Evolutionary conservation across 345 rosid genomes (phyloP), one percentile per base, ranked within the genome.

Genomic region (Dipteronia sinensis): DNA sequence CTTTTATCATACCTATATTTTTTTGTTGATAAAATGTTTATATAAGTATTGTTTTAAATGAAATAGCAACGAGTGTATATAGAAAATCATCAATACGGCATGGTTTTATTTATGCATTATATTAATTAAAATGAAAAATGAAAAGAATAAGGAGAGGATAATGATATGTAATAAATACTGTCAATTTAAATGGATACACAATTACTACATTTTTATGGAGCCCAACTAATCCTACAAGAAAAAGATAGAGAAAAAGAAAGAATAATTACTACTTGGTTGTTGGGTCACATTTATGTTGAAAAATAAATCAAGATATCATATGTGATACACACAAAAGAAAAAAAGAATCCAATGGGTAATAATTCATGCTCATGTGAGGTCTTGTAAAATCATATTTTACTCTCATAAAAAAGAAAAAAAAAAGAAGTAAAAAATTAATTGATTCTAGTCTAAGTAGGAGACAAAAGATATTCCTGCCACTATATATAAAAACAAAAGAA

Each of bases 391-490:
- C 20, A 34, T 27, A 27, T 27, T 27, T n/a, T 72, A 53, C 29
- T 62, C 65, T 49, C 55, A 15, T 49, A 2, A 3, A 49, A 9
- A 3, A 0, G 0, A 13, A 40, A 58, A 2, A 3, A 6, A 15
- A 64, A 46, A 74, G 44, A 8, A 16, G 7, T 3, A 34, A 34
- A 34, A 34, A 34, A 34, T 34, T 34, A 34, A 34, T 64, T 74
- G 65, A 56, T 27, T 47, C 17, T 7, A 29, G 3, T 44, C 17
- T 34, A 42, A 23, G 67, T 19, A 64, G 62, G 63, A 42, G 71
- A 65, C 51, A 75, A 49, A 74, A 75, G 62, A 75, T 75, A 74
- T 75, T 51, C 71, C 29, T 65, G 38, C 78, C 34, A 70, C 27
- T 12, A 20, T n/a, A 53, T 31, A 75, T n/a, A 75, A 49, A 49